Conservation (phyloP, 163 green algal genomes). For the Scenedesmus sp. region DNA sequence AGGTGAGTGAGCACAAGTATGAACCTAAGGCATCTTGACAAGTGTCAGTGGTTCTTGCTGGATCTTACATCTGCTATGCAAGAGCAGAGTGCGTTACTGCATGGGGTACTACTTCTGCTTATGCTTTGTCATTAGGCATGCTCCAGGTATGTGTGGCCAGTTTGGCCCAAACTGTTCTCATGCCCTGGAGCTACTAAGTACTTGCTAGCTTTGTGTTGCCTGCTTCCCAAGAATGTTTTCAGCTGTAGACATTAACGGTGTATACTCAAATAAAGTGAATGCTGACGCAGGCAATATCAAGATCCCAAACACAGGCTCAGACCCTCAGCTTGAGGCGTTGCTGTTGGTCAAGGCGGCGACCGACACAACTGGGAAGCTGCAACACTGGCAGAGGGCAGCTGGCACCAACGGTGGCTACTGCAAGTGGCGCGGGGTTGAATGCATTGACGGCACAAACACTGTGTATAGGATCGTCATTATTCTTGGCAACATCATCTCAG, state of each 20-base stretch:
- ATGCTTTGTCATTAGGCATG: too few relatives aligned
- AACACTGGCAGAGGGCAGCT: background rate
- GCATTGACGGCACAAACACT: background rate
- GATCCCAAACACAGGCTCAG: background rate
- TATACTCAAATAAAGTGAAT: background rate
- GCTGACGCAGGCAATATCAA: background rate
- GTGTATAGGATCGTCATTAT: background rate
- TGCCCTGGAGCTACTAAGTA: too few relatives aligned
- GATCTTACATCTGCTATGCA: background rate
- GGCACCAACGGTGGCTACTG: constrained; percentile 29
- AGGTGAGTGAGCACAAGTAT: background rate
- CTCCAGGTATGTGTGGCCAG: too few relatives aligned
- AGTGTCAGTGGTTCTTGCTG: background rate
- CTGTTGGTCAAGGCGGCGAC: background rate
- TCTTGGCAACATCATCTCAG: too few relatives aligned
- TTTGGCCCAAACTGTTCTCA: too few relatives aligned
- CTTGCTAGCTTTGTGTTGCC: too few relatives aligned
- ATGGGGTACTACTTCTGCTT: too few relatives aligned
- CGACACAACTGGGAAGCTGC: background rate
- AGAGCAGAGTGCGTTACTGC: background rate
- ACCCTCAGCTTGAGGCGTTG: background rate
- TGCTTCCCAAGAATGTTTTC: too few relatives aligned
- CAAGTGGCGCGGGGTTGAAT: constrained; percentile 5
- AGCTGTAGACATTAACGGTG: background rate
- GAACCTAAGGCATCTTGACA: too few relatives aligned